Conservation (phyloP, 495 filamentous ascomycete species). For the Neurospora sp. region DNA sequence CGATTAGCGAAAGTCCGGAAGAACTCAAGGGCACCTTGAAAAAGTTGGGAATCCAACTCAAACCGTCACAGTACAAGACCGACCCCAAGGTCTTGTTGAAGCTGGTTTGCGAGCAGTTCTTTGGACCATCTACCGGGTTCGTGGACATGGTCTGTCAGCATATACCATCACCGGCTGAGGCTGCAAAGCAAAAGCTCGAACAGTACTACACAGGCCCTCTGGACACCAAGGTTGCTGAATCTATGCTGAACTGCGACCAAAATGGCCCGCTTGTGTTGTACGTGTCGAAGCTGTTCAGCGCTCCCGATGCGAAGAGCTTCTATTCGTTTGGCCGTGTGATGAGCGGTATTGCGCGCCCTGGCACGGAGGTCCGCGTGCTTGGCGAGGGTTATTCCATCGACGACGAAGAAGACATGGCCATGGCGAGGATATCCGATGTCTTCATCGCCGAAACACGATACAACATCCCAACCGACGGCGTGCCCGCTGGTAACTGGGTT, state of each 20-base stretch:
- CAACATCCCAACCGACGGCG: constrained; percentile 79
- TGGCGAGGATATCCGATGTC: constrained; percentile 77
- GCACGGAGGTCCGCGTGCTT: constrained; percentile 76
- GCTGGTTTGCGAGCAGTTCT: constrained; percentile 90
- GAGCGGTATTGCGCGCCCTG: constrained; percentile 81
- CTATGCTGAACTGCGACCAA: constrained; percentile 74
- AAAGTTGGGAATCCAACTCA: constrained; percentile 71
- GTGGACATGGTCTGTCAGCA: constrained; percentile 93
- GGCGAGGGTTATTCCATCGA: constrained; percentile 94
- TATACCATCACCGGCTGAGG: constrained; percentile 77
- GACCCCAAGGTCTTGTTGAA: constrained; percentile 84
- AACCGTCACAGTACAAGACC: constrained; percentile 81
- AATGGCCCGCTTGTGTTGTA: constrained; percentile 87
- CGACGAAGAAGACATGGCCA: constrained; percentile 95
- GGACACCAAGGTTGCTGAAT: constrained; percentile 72
- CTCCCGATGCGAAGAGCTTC: constrained; percentile 77
- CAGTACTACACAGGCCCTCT: constrained; percentile 90
- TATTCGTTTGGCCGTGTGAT: constrained; percentile 84
- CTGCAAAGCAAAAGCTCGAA: constrained; percentile 63
- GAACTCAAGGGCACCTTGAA: constrained; percentile 74
- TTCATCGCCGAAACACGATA: constrained; percentile 94
- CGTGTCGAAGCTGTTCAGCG: constrained; percentile 86
- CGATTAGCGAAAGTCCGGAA: constrained; percentile 81
- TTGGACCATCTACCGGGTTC: constrained; percentile 74
- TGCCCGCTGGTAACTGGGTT: constrained; percentile 94